These are phyloP conservation scores for Podospora fimiseda DNA, from an alignment of 495 filamentous ascomycete species.

Conservation along the genomic window DNA sequence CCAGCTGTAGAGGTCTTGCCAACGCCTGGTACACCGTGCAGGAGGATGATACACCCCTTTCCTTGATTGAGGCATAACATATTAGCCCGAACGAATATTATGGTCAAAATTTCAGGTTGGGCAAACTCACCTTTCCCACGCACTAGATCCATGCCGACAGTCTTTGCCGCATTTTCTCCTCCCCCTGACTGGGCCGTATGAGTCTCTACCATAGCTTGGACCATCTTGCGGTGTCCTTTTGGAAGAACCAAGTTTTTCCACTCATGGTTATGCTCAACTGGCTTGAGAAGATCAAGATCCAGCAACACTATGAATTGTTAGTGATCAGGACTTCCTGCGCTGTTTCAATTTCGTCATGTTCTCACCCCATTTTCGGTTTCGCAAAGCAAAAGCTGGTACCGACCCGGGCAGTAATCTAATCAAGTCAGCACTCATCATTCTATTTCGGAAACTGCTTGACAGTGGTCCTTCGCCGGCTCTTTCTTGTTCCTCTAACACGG, in stretches of 20 bases:
- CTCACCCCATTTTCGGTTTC: constrained; percentile 36
- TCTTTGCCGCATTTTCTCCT: not conserved
- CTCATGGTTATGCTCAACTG: constrained; percentile 15
- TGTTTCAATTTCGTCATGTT: no score
- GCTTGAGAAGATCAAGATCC: constrained; percentile 14
- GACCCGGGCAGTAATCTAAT: constrained; percentile 29
- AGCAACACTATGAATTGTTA: constrained; percentile 13
- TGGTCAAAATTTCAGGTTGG: not conserved
- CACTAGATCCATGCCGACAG: constrained; percentile 11
- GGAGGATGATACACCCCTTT: constrained; percentile 38
- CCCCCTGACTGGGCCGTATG: constrained; percentile 16
- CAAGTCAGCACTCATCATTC: constrained; percentile 7
- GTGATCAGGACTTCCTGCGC: no score
- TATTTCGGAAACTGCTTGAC: constrained; percentile 7
- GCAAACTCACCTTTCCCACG: constrained; percentile 11
- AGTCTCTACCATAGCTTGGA: constrained; percentile 29
- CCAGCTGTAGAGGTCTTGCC: constrained; percentile 39
- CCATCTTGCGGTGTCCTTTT: constrained; percentile 24
- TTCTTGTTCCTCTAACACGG: not conserved
- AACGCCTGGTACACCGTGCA: constrained; percentile 42
- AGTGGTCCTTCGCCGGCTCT: not conserved
- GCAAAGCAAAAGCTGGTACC: constrained; percentile 35
- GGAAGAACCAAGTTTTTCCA: constrained; percentile 30
- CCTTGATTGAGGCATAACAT: no score
- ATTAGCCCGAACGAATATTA: no score